Base-by-base conservation (phyloP, 768 basidiomycete genomes). In the Tylopilus intermedius region DNA sequence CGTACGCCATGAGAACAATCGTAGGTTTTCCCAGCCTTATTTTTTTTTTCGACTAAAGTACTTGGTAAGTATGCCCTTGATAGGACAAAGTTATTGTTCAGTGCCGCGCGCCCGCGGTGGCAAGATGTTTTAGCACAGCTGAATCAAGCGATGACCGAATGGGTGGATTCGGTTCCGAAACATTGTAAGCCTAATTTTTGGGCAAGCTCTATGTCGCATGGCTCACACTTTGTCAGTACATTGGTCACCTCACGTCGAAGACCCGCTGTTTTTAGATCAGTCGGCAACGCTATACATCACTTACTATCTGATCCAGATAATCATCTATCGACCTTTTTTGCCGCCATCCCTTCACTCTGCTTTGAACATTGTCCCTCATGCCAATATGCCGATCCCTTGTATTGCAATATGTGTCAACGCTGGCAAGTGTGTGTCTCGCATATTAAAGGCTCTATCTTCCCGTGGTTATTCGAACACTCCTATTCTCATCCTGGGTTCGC, bases 261-360 rank as follows among this genome's bases (percentile, higher is more conserved):
- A 83, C 59, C 62, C 72, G 1, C 54, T 71, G 2, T 78, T 81
- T 51, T 76, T 81, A 40, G 71, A 74, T 35, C 83, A 86, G 62
- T 79, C 84, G 11, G 79, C 82, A 8, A 73, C 73, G 8, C 63
- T 90, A 29, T 76, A 80, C 50, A 71, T 76, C 18, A 71, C 77
- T 6, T 90, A 85, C 63, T 79, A 88, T 67, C 65, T 81, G 39
- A 72, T 73, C 32, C 77, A 80, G 64, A 86, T 90, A 64, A 70
- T 87, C 48, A 76, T 90, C 29, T 82, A 87, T 63, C 79, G 88
- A 29, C 82, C 84, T 2, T 86, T 86, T 67, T 79, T 87, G 37
- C 78, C 76, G 15, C 63, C 72, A 6, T 72, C 72, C 18, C 53
- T 70, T 27, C 58, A 65, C 38, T 66, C 62, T 11, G 58, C 58